Evolutionary conservation across 768 basidiomycete genomes (phyloP), one percentile per base, ranked within the genome.

Genomic region (Daedaleopsis nitida): DNA sequence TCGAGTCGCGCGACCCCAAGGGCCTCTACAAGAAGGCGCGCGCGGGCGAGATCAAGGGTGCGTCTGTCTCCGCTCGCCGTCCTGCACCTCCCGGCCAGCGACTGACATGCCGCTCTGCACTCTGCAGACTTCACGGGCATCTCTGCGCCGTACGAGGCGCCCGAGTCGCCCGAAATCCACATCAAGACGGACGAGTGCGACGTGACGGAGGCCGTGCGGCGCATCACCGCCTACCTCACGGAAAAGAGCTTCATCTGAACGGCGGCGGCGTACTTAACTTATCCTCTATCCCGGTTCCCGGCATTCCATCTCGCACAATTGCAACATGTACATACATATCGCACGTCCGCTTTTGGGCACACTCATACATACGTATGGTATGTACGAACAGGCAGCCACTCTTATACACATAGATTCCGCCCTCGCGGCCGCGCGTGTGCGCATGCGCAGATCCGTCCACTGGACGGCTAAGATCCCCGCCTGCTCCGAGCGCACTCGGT

Each of bases 1-100:
- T 92, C 23, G 97, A 99, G 76, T 79, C 84, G 70, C 87, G 97
- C 57, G 97, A 99, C 73, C 97, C 97, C 1, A 99, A 99, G 75
- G 96, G 97, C 1, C 77, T 99, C 61, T 99, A 99, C 80, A 96
- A 92, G 79, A 97, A 94, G 74, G 97, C 97, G 8, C 81, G 97
- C 63, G 87, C 91, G 0, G 97, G 97, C 13, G 91, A 95, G 76
- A 98, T 99, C 70, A 94, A 93, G 85, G 94, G 96, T 94, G 59
- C 55, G 78, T 58, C 23, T 24, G 10, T 21, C 44, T 50, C 38
- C 37, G 1, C 27, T 37, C 56, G 32, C 39, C 48, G 19, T n/a
- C 47, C 21, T n/a, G n/a, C n/a, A n/a, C n/a, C 44, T 42, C 27
- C 39, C 10, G 35, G 37, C 32, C 1, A 50, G 48, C 54, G 13